Base-by-base conservation (phyloP, 768 basidiomycete species). In the Cystofilobasidium macerans region DNA sequence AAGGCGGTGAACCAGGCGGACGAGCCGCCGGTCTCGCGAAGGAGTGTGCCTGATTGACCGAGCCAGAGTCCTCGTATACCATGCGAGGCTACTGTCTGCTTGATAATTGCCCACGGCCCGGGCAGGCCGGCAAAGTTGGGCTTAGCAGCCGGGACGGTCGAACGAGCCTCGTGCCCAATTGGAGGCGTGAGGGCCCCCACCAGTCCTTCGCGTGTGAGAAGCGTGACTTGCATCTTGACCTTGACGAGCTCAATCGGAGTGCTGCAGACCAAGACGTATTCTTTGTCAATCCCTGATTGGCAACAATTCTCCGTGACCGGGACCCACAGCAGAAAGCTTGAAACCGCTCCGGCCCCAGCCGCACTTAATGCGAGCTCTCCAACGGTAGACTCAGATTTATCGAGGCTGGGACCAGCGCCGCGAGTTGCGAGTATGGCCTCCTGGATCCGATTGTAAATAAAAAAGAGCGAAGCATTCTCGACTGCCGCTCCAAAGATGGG, bases 201-300 rank as follows among this genome's bases (percentile, higher is more conserved):
- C 13, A 62, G 57, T 7, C 61, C 67, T 20, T 68, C 67, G 2
- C 56, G 40, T 18, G 61, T 38, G 24, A 68, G 61, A 26, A 68
- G 61, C 16, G 61, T 62, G n/a, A 68, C 67, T 33, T 68, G 67
- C 91, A 97, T 94, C 76, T 90, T 89, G 79, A 91, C 95, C 77
- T 98, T 95, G 66, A 97, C 83, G 57, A 95, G 85, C 72, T 95
- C 93, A 64, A 97, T 86, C 1, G 93, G 93, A 0, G 92, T 95
- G 33, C 89, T 90, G 71, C 2, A n/a, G n/a, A n/a, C n/a, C n/a
- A n/a, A n/a, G n/a, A n/a, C n/a, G n/a, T n/a, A n/a, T n/a, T n/a
- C n/a, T n/a, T n/a, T n/a, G n/a, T 57, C 20, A 16, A 40, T 8
- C 38, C 38, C 38, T 16, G 38, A 40, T 42, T 16, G 42, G 42